phyloP scores from a whole-genome alignment of 1,139 yeast genomes.

The Geotrichum aggregatum region DNA sequence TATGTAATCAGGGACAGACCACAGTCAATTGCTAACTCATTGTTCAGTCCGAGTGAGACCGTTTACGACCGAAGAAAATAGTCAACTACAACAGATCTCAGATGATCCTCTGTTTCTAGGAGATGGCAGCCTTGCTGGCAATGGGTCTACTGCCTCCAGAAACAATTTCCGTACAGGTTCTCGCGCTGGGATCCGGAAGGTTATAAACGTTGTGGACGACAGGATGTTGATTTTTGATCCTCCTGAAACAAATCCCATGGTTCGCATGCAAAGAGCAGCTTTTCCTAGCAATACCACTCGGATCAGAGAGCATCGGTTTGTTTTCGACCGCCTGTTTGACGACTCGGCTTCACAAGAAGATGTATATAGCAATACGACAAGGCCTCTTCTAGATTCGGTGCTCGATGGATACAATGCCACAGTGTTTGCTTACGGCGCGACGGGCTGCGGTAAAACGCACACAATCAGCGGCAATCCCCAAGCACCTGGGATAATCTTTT shows the following conservation, averaged over 20 bases:
- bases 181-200: conserved; percentile 49
- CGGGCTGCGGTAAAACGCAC: conserved; percentile 97
- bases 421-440: conserved; percentile 95
- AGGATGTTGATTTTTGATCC: conserved; percentile 89
- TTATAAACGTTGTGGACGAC: conserved; percentile 81
- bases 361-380: conserved; percentile 63
- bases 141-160: conserved; percentile 62
- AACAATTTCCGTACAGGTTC: conserved; percentile 60
- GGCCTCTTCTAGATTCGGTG: conserved; percentile 67
- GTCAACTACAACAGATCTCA: conserved; percentile 39
- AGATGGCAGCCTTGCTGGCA: conserved; percentile 48
- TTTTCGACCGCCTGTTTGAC: conserved; percentile 79
- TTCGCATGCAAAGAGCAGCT: conserved; percentile 44
- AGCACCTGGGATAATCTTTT: conserved; percentile 74
- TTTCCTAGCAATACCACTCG: conserved; percentile 34
- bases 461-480: conserved; percentile 75
- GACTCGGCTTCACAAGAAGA: conserved; percentile 58
- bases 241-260: conserved; percentile 39
- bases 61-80: conserved; percentile 57
- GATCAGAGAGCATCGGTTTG: conserved; percentile 71
- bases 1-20: conserved; percentile 12
- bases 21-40: conserved; percentile 47
- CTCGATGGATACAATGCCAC: conserved; percentile 86
- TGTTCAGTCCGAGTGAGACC: conserved; percentile 75
- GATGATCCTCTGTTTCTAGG: conserved; percentile 47